Base-by-base conservation (phyloP, 176 grass and related monocot genomes). In the Secale cereale region DNA sequence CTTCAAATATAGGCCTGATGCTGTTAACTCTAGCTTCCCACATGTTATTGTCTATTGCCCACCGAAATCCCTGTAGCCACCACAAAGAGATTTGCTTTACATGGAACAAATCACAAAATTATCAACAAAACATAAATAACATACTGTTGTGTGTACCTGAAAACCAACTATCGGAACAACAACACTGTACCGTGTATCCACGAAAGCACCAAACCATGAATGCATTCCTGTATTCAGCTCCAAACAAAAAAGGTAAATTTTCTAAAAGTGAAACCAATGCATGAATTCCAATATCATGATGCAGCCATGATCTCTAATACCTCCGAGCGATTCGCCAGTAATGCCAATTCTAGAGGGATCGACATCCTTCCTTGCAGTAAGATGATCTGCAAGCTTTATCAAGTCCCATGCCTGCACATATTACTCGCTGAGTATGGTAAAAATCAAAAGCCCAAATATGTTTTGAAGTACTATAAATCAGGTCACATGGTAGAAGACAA, bases 301-400 rank as follows among this genome's bases (percentile, higher is more conserved):
- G 30, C 31, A 39, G 54, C 14, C 23, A 59, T 62, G 54, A 79
- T 45, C 32, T 20, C 22, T 28, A 54, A 30, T 82, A 98, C 95
- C 93, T 95, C 95, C 93, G 83, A 98, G n/a, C n/a, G 95, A 98
- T 95, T 98, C 95, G 80, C 95, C 95, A 10, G 95, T 93, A 60
- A 98, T 95, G 23, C 93, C 95, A 77, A 98, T 93, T 67, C 87
- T 90, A 78, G 72, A 70, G 32, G 89, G 80, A 88, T 98, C 91
- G 16, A 95, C 65, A 75, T 98, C 95, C 75, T 83, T 81, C 85
- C 93, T 93, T 77, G 82, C 73, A 76, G 80, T 73, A 66, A 98
- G 89, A 95, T 92, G 72, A 79, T 98, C 93, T 80, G 77, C 95
- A 76, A 98, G 87, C 50, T 93, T 98, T 87, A 98, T 92, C 85